These are phyloP conservation scores for Sporothrix mexicana DNA, from an alignment of 2,329 filamentous ascomycete genomes.

Conservation along the genomic window DNA sequence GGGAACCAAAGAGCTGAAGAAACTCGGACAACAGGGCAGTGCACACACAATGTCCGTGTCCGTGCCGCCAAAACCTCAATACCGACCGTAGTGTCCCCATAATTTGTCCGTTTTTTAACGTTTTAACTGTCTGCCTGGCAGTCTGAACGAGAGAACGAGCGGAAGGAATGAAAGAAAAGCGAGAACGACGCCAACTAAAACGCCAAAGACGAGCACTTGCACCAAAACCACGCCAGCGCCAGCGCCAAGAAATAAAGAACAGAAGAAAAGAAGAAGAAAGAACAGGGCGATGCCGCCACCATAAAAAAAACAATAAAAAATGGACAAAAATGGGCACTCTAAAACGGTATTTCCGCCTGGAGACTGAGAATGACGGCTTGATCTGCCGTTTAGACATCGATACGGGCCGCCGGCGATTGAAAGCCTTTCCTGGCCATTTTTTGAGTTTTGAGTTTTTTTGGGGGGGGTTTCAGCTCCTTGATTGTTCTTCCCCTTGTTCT, in stretches of 20 bases:
- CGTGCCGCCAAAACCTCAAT: not conserved
- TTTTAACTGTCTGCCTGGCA: not conserved
- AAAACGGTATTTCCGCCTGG: conserved; percentile 4
- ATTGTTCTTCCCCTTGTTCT: not conserved
- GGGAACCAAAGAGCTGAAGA: not conserved
- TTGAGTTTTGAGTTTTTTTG: not conserved
- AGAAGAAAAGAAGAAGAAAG: not conserved
- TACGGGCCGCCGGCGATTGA: not conserved
- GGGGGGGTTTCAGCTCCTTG: not conserved
- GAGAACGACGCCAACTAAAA: not conserved
- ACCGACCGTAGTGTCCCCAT: not conserved
- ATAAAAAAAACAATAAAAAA: not conserved
- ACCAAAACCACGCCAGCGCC: not conserved
- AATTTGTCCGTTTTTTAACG: not conserved
- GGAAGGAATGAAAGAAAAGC: conserved; percentile 5
- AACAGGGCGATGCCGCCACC: not conserved
- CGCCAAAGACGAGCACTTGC: not conserved
- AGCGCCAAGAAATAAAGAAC: not conserved
- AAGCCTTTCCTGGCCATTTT: not conserved
- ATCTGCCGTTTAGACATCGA: conserved; percentile 5
- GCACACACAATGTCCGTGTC: not conserved
- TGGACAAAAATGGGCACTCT: not conserved
- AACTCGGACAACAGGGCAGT: too few species aligned
- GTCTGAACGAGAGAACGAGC: conserved; percentile 7
- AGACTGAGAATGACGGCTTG: not conserved